Conservation (phyloP, 306 rosid genomes). For the Sophora flavescens region DNA sequence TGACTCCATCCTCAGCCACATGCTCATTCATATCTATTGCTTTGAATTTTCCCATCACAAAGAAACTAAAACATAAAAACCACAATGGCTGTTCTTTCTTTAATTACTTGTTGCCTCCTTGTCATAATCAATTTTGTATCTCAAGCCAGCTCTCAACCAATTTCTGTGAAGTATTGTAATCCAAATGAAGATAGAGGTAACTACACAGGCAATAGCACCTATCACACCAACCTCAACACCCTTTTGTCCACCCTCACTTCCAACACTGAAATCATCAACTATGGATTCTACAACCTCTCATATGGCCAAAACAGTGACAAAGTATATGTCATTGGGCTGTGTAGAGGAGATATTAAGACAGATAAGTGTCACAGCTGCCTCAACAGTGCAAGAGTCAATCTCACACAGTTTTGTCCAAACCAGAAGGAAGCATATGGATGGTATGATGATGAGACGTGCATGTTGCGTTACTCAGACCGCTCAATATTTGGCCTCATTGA, state of each 20-base stretch:
- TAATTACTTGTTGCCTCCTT: neutral
- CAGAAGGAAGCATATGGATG: conserved; percentile 55
- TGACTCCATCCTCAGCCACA: too few relatives aligned
- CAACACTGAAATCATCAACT: neutral
- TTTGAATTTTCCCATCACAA: too few relatives aligned
- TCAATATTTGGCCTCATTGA: conserved; percentile 30
- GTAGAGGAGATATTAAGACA: conserved; percentile 54
- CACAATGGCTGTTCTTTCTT: conserved; percentile 1
- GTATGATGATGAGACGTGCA: conserved; percentile 45
- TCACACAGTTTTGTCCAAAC: conserved; percentile 45
- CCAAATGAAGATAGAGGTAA: conserved; percentile 35
- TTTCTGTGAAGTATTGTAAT: neutral
- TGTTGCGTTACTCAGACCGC: conserved; percentile 52
- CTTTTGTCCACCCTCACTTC: conserved; percentile 42
- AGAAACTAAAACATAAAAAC: too few relatives aligned
- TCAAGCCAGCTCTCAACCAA: neutral
- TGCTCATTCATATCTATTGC: too few relatives aligned
- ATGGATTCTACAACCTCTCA: conserved; percentile 47
- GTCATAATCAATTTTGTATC: neutral
- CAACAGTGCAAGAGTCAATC: conserved; percentile 15
- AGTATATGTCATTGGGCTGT: conserved; percentile 46
- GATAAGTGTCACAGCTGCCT: conserved; percentile 52
- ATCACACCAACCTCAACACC: conserved; percentile 47
- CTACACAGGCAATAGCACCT: conserved; percentile 52
- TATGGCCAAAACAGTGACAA: too few relatives aligned